Evolutionary conservation across 2,329 filamentous ascomycete genomes (phyloP).

Genomic region (Sclerotinia spermophila): DNA sequence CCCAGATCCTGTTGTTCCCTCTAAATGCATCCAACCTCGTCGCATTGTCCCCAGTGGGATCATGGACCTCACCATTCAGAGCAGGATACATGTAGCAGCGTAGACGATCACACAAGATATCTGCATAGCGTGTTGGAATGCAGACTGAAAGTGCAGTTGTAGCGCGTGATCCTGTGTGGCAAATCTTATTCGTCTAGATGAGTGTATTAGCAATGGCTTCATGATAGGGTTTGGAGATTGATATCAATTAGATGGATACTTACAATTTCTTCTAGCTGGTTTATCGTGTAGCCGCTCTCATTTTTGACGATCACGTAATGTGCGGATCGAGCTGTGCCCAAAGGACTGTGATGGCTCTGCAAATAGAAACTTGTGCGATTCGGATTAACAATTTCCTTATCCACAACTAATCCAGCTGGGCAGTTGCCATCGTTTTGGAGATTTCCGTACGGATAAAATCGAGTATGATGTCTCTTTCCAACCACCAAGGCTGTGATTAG

Average conservation of each 20-base stretch:
- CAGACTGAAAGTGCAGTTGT: constrained; percentile 80
- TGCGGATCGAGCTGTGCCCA: background rate
- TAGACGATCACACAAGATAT: constrained; percentile 74
- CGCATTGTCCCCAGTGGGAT: background rate
- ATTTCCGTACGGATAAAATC: background rate
- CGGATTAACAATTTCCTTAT: background rate
- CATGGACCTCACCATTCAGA: background rate
- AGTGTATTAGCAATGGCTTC: background rate
- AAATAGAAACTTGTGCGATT: background rate
- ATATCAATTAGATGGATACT: background rate
- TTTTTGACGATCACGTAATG: background rate
- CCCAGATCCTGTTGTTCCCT: background rate
- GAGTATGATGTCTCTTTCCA: background rate
- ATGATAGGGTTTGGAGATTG: too few relatives aligned
- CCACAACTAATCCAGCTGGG: background rate
- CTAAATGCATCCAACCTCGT: background rate
- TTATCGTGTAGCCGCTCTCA: background rate
- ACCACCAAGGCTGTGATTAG: background rate
- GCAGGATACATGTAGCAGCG: constrained; percentile 57
- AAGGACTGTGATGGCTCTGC: background rate
- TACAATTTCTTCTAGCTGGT: background rate
- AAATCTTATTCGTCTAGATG: constrained; percentile 66
- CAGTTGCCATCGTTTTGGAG: too few relatives aligned
- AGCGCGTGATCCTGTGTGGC: constrained; percentile 74
- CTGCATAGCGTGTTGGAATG: constrained; percentile 84